Evolutionary conservation across 192 early-diverging fungal species (phyloP).

Genomic region (Podila verticillata): DNA sequence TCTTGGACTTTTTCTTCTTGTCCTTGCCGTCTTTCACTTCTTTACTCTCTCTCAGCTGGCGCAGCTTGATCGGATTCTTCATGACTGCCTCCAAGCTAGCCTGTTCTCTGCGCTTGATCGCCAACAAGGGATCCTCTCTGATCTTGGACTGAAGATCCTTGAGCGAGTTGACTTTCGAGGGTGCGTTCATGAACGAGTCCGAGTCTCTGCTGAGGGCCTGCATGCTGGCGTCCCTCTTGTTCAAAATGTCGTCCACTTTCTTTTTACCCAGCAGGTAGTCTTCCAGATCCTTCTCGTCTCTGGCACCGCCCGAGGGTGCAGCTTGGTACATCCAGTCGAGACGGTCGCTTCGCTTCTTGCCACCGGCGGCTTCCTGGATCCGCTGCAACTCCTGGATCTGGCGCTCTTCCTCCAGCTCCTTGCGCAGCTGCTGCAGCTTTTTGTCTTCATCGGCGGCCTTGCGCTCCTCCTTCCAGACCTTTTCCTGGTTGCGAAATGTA

Average conservation of each 20-base stretch:
- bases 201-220: slow-evolving; percentile 34
- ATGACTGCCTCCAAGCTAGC: slow-evolving; percentile 77
- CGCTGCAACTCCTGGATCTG: slow-evolving; percentile 85
- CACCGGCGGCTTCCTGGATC: slow-evolving; percentile 76
- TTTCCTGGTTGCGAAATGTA: slow-evolving; percentile 92
- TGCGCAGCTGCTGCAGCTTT: slow-evolving; percentile 88
- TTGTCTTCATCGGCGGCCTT: slow-evolving; percentile 86
- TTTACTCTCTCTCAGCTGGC: slow-evolving; percentile 57
- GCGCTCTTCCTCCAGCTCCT: slow-evolving; percentile 93
- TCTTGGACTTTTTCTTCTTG: slow-evolving; percentile 54
- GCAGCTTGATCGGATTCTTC: slow-evolving; percentile 76
- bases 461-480: slow-evolving; percentile 86
- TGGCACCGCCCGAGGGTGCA: slow-evolving; percentile 60
- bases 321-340: slow-evolving; percentile 98
- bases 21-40: slow-evolving; percentile 58
- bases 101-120: slow-evolving; percentile 90
- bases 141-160: slow-evolving; percentile 87
- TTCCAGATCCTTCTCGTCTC: slow-evolving; percentile 77
- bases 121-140: slow-evolving; percentile 91
- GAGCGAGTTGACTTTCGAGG: slow-evolving; percentile 78
- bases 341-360: slow-evolving; percentile 72
- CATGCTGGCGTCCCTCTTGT: slow-evolving; percentile 50
- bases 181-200: slow-evolving; percentile 26
- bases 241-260: slow-evolving; percentile 74
- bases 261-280: slow-evolving; percentile 92